Percentiles rank a stretch among this genome's conserved stretches.
phyloP scores from a whole-genome alignment of 2,329 filamentous ascomycete genomes.

The Alternaria gaisen region DNA sequence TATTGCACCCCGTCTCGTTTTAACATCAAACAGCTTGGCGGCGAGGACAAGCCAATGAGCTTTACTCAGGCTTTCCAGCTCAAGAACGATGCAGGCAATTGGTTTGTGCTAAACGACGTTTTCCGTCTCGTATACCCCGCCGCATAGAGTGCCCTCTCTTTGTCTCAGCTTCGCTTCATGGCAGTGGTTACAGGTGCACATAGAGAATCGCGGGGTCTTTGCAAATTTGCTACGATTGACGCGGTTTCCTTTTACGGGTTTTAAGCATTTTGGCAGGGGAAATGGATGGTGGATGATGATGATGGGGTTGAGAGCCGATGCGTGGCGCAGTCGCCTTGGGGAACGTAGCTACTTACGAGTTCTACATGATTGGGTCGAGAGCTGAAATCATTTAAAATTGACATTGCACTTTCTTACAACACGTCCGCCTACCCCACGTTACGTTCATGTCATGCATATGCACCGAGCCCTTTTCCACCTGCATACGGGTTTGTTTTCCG shows the following conservation, averaged over 20 bases:
- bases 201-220: not conserved
- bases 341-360: not conserved
- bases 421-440: not conserved
- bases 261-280: constrained; percentile 26
- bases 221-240: constrained; percentile 12
- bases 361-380: not conserved
- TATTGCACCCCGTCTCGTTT: not conserved
- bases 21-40: constrained; percentile 72
- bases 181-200: not conserved
- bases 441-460: constrained; percentile 2
- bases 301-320: constrained; percentile 7
- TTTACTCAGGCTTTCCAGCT: constrained; percentile 93
- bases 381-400: not conserved
- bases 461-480: constrained; percentile 19
- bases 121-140: constrained; percentile 84
- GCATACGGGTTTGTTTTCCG: constrained; percentile 20
- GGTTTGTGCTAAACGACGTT: constrained; percentile 91
- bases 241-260: constrained; percentile 12
- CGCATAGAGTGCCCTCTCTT: constrained; percentile 33
- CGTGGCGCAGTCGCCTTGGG: not conserved
- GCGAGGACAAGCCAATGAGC: constrained; percentile 85
- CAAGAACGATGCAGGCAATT: constrained; percentile 73
- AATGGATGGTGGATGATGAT: constrained; percentile 1
- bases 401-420: not conserved
- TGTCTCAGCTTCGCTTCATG: not conserved